Evolutionary conservation across 805 yeast genomes (phyloP), one percentile per base, ranked within the genome.

Genomic region (Nakazawaea ishiwadae): DNA sequence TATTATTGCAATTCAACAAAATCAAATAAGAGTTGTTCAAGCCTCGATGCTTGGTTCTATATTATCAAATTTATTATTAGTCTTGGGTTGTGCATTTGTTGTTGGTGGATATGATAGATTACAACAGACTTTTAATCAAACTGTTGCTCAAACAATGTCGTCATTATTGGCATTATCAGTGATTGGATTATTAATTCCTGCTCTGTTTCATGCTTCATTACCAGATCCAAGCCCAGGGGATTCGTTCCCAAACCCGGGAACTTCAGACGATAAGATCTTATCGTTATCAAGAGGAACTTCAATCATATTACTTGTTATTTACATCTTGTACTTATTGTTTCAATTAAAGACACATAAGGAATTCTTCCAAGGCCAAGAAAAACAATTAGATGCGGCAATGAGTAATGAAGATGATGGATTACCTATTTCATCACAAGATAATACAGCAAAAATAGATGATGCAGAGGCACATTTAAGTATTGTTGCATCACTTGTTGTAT

Each of bases 61-160:
- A 47, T 69, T 93, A 44, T 86, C 96, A 37, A 93, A 93, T 65
- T 66, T 90, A 53, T 68, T 93, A 46, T 71, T 93, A 42, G 99
- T 93, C 3, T 71, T 93, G 40, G 99, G 99, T n/a, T 84, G 95
- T 61, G 89, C 97, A 59, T 93, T 93, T 57, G 64, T 91, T 12
- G 89, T 85, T 31, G 99, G 99, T 43, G 99, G 99, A 14, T 75
- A 81, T 59, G 82, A 85, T 50, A 77, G 93, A 48, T 71, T 82
- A 28, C 93, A 85, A 60, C 98, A 93, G 62, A 73, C 73, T 1
- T 93, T 93, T 67, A 89, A 89, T 68, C 95, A 86, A 63, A 91
- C 98, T 1, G 97, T 90, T 6, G 99, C 99, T 4, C 98, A 93
- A 64, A 90, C 98, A 6, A 93, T 93, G 99, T 77, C 89, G 26